Base-by-base conservation (phyloP, 306 rosid genomes). In the Notholithocarpus densiflorus region DNA sequence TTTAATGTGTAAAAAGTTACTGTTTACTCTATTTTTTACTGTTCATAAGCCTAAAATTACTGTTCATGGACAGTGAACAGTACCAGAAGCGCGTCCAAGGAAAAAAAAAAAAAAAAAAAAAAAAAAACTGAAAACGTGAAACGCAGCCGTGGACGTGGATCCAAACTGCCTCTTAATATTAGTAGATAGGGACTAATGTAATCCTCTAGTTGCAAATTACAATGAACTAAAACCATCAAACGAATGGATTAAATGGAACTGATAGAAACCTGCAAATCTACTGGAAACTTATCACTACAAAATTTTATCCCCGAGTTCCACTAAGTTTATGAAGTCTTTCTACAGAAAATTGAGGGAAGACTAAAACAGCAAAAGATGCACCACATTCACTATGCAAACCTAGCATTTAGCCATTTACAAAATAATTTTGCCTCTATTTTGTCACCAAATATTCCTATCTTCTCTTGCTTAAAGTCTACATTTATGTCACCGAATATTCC, bases 381-480 rank as follows among this genome's bases (percentile, higher is more conserved):
- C 15, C 40, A 66, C 14, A n/a, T 34, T 66, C 52, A 19, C 9
- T 9, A 23, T 19, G 51, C 24, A 66, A 10, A 29, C 72, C 72
- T 19, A 19, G 10, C 26, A 34, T n/a, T n/a, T n/a, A n/a, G n/a
- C n/a, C n/a, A n/a, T n/a, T 66, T 66, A 18, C 21, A 29, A 4
- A 48, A 48, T 12, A 11, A 48, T 12, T 48, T 48, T 48, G 53
- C 53, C 53, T 48, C 53, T 27, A 64, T 17, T 66, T 31, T 34
- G 7, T 8, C 34, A 87, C 75, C 90, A 87, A 73, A 87, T 83
- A 81, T 71, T 82, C 86, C 97, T 90, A 87, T 92, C 97, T 91
- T 90, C 97, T 84, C 90, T 90, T 68, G 98, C 70, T 64, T 27
- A 29, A 29, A 66, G 37, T 66, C 72, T 66, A 19, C 24, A 66